Base-by-base conservation (phyloP, 192 early-diverging fungal genomes). In the Gamsiella multidivaricata region DNA sequence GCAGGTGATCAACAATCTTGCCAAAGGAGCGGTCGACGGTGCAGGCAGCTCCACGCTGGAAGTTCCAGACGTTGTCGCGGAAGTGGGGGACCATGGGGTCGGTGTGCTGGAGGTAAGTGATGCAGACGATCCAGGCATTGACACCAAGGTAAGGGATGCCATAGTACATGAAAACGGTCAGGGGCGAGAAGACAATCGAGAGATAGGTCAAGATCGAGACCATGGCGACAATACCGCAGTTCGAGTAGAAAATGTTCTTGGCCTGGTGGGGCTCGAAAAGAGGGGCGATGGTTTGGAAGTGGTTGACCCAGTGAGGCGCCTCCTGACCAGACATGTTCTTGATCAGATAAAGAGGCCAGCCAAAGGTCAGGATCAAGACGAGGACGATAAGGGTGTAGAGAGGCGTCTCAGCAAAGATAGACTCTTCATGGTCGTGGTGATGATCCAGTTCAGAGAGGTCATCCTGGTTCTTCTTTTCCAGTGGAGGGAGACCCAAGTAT, bases 21-120 rank as follows among this genome's bases (percentile, higher is more conserved):
- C 97, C 95, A 75, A 88, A 97, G 68, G 91, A 91, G 47, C 95
- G 93, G 80, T 98, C 97, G 26, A 98, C 88, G 49, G 94, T 82
- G 72, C 88, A 90, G 57, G 95, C 86, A 9, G 96, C 96, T 55
- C 97, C 97, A 63, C 92, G 91, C 66, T 96, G 80, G 85, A 97
- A 98, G 87, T 91, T 90, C 94, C 94, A 98, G 57, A 85, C 88
- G 25, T 80, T 80, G 59, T 92, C 93, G 61, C 83, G 74, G 85
- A 93, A 98, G 76, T 97, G 94, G 15, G 97, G 97, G 7, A 98
- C 80, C 0, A 63, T 73, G 23, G 93, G 86, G 70, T 96, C 89
- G 45, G 95, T 96, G 83, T 98, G 97, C 84, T 98, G 94, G 47
- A 98, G 82, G 72, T 84, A 98, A 10, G 96, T 98, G 72, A 98